Conservation (phyloP, 805 yeast genomes). For the Ogataea nakhonphanomensis region DNA sequence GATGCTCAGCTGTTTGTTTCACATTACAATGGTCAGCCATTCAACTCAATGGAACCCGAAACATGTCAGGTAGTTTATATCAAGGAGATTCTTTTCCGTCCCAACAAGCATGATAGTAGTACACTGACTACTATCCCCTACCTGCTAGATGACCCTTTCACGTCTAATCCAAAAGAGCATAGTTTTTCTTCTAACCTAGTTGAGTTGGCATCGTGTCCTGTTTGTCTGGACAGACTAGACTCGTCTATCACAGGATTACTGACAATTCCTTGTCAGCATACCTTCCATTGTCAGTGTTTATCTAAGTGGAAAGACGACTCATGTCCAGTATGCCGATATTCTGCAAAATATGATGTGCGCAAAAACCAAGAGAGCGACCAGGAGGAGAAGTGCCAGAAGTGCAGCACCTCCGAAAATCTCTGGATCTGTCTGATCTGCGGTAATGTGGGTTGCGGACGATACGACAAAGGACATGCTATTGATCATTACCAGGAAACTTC, state of each 20-base stretch:
- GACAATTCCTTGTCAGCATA: conserved; percentile 90
- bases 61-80: conserved; percentile 73
- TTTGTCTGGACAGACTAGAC: conserved; percentile 86
- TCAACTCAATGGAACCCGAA: conserved; percentile 88
- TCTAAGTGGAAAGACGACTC: conserved; percentile 87
- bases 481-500: conserved; percentile 73
- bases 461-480: conserved; percentile 81
- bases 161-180: neutral
- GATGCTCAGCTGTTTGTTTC: conserved; percentile 63
- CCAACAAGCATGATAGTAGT: conserved; percentile 24
- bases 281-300: conserved; percentile 85
- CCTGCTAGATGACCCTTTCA: conserved; percentile 66
- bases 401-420: conserved; percentile 57
- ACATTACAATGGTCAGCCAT: conserved; percentile 65
- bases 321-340: conserved; percentile 87
- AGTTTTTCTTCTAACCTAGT: conserved; percentile 10
- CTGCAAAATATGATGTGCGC: conserved; percentile 37
- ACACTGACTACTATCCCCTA: conserved; percentile 51
- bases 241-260: conserved; percentile 72
- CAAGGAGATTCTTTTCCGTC: conserved; percentile 51
- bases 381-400: conserved; percentile 47
- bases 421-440: conserved; percentile 94
- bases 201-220: conserved; percentile 91
- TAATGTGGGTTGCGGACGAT: conserved; percentile 87
- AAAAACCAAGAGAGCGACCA: conserved; percentile 26